These are phyloP conservation scores for Amanita inopinata DNA, from an alignment of 768 basidiomycete genomes.

Conservation along the genomic window DNA sequence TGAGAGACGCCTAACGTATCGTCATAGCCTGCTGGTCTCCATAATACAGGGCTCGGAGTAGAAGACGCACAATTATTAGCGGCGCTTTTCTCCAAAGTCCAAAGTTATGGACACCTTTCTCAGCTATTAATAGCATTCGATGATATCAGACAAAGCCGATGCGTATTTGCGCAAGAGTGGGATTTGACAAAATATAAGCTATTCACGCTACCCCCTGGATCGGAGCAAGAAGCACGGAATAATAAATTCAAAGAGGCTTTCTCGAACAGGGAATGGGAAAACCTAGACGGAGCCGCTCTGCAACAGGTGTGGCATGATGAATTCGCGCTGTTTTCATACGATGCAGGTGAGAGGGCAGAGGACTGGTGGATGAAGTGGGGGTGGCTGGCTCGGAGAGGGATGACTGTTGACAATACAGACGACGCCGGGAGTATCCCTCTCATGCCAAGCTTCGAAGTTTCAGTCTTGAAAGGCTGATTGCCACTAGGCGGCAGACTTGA, in stretches of 20 bases:
- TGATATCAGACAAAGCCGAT: conserved; percentile 47
- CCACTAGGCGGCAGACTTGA: too few species aligned
- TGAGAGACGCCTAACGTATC: not conserved
- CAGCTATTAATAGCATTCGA: conserved; percentile 45
- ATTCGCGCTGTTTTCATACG: conserved; percentile 38
- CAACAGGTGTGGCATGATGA: conserved; percentile 43
- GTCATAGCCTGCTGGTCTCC: conserved; percentile 43
- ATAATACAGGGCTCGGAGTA: conserved; percentile 40
- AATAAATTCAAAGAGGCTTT: conserved; percentile 26
- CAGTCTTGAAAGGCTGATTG: conserved; percentile 6
- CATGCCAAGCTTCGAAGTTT: conserved; percentile 5
- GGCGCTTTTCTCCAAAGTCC: conserved; percentile 46
- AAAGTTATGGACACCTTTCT: conserved; percentile 35
- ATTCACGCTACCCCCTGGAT: conserved; percentile 33
- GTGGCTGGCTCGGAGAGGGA: not conserved
- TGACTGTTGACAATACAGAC: not conserved
- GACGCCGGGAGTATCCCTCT: not conserved
- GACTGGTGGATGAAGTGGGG: conserved; percentile 56
- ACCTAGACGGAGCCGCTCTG: conserved; percentile 37
- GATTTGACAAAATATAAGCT: conserved; percentile 37
- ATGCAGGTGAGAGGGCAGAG: conserved; percentile 46
- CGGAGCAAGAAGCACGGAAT: conserved; percentile 36
- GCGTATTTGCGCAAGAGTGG: conserved; percentile 31
- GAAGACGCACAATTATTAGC: conserved; percentile 58
- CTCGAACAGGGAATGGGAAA: conserved; percentile 23